Percentiles rank a stretch among this genome's conserved stretches.
These are phyloP conservation scores for Phytopythium kandeliae DNA, from an alignment of 352 stramenopile species.

Conservation along the genomic window DNA sequence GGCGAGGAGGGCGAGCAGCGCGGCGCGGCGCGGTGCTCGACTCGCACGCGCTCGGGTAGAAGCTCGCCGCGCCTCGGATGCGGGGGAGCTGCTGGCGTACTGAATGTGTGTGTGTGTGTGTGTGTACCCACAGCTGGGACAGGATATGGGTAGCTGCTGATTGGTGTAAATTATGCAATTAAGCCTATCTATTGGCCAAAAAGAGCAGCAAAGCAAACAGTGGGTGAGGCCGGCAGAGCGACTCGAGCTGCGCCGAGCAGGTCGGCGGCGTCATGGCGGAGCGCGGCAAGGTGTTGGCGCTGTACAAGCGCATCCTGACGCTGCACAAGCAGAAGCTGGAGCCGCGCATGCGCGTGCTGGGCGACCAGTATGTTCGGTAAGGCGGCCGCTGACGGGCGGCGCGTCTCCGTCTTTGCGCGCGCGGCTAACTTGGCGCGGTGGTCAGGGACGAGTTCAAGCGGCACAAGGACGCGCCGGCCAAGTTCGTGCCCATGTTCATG, in stretches of 20 bases:
- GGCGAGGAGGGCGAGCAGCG: not conserved
- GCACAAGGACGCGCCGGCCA: conserved; percentile 67
- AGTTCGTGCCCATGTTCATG: conserved; percentile 77
- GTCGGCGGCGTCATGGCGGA: conserved; percentile 16
- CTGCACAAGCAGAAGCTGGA: conserved; percentile 70
- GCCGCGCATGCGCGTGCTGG: conserved; percentile 77
- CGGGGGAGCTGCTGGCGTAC: too few relatives aligned
- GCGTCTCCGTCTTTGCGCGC: not conserved
- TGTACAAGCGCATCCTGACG: conserved; percentile 77
- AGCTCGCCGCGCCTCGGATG: too few relatives aligned
- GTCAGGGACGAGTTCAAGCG: conserved; percentile 76
- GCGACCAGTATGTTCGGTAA: conserved; percentile 76
- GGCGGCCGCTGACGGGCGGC: not conserved
- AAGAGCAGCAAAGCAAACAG: too few relatives aligned
- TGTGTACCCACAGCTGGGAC: too few relatives aligned
- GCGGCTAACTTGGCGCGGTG: not conserved
- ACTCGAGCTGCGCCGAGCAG: too few relatives aligned
- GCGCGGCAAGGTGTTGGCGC: conserved; percentile 40
- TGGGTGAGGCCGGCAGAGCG: too few relatives aligned
- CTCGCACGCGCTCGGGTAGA: too few relatives aligned
- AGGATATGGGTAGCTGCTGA: too few relatives aligned
- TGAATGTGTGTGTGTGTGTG: too few relatives aligned
- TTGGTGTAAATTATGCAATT: too few relatives aligned
- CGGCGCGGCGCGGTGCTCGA: too few relatives aligned
- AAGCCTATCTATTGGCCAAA: too few relatives aligned